phyloP scores from a whole-genome alignment of 2,329 filamentous ascomycete genomes.

The Fusarium vanettenii region DNA sequence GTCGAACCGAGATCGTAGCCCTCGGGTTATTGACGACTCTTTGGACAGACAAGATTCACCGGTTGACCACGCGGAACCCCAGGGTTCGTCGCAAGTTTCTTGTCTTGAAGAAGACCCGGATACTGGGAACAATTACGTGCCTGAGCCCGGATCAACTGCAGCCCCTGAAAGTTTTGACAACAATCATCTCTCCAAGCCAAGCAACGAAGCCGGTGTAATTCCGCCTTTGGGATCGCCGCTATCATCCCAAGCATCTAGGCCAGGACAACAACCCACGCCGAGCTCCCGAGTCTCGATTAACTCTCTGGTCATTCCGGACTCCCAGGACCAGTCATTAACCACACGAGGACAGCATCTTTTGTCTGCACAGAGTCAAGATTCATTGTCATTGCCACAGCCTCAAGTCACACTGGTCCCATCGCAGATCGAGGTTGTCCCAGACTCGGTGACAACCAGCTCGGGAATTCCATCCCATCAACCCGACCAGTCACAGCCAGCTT shows the following conservation, averaged over 20 bases:
- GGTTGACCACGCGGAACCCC: not conserved
- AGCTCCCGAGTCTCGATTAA: constrained; percentile 6
- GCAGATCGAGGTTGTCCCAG: constrained; percentile 19
- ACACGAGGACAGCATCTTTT: constrained; percentile 8
- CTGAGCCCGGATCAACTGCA: not conserved
- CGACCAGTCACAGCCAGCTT: constrained; percentile 9
- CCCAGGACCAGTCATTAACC: constrained; percentile 28
- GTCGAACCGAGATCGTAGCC: not conserved
- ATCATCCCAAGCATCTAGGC: not conserved
- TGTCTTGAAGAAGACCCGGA: not conserved
- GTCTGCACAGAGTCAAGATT: not conserved
- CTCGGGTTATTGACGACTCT: not conserved
- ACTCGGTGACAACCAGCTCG: constrained; percentile 18
- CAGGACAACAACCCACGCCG: not conserved
- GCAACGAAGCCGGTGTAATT: not conserved
- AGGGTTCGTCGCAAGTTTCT: not conserved
- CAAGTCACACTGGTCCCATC: constrained; percentile 7
- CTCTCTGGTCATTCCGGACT: constrained; percentile 35
- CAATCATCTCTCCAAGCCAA: not conserved
- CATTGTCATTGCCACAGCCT: not conserved
- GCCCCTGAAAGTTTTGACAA: not conserved
- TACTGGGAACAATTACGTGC: not conserved
- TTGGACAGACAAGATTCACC: not conserved
- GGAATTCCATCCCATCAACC: constrained; percentile 47
- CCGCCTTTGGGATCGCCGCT: not conserved